Evolutionary conservation across 148 eudicot species (phyloP), one percentile per base, ranked within the genome.

Genomic region (Rhododendron griersonianum): DNA sequence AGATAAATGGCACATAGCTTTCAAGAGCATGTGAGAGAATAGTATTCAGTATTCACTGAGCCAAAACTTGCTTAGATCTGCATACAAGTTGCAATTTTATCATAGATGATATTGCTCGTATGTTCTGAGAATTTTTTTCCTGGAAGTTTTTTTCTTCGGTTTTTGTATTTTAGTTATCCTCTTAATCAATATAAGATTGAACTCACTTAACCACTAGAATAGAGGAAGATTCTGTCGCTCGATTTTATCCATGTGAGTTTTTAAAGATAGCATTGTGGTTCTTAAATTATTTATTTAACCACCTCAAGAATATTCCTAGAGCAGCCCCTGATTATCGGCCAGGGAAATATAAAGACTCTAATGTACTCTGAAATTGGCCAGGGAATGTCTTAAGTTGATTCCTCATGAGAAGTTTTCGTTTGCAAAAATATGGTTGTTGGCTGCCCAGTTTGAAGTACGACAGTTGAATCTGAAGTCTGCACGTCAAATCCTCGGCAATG

Each of bases 371-470:
- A 15, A 23, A 37, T 82, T 90, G 83, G 16, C 84, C 91, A 96
- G 99, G 90, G 95, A 89, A 82, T 93, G 92, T 79, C 90, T 91
- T 7, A 87, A 88, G 81, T 63, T 86, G 80, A 92, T 93, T 87
- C 95, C 95, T 11, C 95, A 93, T 87, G 87, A 88, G 25, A 94
- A 96, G 83, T 94, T 96, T 87, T 96, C 99, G 21, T 95, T 96
- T 86, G 98, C 99, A 47, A 96, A 96, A 88, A 90, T 96, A 78
- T 96, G 99, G 99, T 90, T 96, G 83, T 78, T 94, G 93, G 94
- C 98, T 78, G 98, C 99, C 28, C 99, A 94, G 85, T 96, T 96
- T 89, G 99, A 96, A 88, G 91, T 95, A 78, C 90, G 99, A 8
- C 98, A 95, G 84, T 83, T 95, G 83, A 92, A 94, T 91, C 91